phyloP scores from a whole-genome alignment of 306 rosid species.

The Abrus pulchellus region DNA sequence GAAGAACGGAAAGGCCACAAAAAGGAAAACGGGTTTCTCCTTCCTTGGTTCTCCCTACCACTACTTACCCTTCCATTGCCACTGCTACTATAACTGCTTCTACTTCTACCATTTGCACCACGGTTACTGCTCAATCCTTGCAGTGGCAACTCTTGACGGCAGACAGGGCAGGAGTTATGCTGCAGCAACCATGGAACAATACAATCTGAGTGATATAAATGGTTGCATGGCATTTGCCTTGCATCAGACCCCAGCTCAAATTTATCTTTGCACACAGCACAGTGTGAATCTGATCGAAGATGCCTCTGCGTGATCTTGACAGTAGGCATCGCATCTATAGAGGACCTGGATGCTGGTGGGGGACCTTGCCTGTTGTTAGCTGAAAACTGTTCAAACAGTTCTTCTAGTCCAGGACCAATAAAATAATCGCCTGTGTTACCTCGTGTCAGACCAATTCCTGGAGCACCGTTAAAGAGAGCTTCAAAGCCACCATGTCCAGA shows the following conservation, averaged over 20 bases:
- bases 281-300: constrained; percentile 75
- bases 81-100: constrained; percentile 37
- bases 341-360: constrained; percentile 70
- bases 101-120: constrained; percentile 49
- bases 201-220: constrained; percentile 74
- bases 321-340: constrained; percentile 77
- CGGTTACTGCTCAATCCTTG: constrained; percentile 54
- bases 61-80: constrained; percentile 50
- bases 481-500: constrained; percentile 71
- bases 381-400: constrained; percentile 79
- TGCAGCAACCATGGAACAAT: constrained; percentile 81
- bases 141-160: constrained; percentile 76
- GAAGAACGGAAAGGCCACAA: constrained; percentile 81
- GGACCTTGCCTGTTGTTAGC: constrained; percentile 74
- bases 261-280: constrained; percentile 77
- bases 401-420: constrained; percentile 83
- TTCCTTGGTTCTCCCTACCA: constrained; percentile 61
- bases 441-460: constrained; percentile 66
- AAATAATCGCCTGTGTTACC: constrained; percentile 79
- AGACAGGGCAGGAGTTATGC: constrained; percentile 84
- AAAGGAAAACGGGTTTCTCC: constrained; percentile 63
- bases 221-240: constrained; percentile 80
- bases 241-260: constrained; percentile 78
- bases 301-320: constrained; percentile 67
- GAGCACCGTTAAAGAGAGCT: constrained; percentile 72